Evolutionary conservation across 495 filamentous ascomycete genomes (phyloP), one percentile per base, ranked within the genome.

Genomic region (Talaromyces nanjingensis): DNA sequence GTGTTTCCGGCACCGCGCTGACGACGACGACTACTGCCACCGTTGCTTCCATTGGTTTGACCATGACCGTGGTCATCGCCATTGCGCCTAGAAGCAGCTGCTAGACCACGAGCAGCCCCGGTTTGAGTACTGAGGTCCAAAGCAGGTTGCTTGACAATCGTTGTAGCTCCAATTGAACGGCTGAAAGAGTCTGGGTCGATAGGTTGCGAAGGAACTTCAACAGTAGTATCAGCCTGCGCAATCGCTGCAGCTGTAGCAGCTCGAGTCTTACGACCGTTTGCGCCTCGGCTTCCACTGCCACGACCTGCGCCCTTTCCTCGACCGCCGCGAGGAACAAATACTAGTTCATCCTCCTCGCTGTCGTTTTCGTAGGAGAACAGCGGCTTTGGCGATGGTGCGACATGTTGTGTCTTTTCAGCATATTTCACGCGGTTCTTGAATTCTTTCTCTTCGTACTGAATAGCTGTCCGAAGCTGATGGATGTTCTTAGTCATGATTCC

Each of bases 321-420:
- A 42, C 37, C 37, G 39, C 77, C 77, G 20, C 79, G 79, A 16
- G 81, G 81, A 45, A 81, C 79, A 66, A 84, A 81, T 29, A 86
- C 81, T 6, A 87, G 73, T 56, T 84, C 82, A 66, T 87, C 84
- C 60, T 86, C 85, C 25, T 87, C 84, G 58, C 81, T 84, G 16
- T 71, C 68, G 16, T 78, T 75, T 33, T 83, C 81, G 60, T 80
- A 78, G 16, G 75, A 73, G 27, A 80, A 70, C 11, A 81, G 64
- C 0, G 77, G 73, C 65, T 76, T 78, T 9, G 77, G 74, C 63
- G 81, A 76, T 33, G 72, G 57, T 59, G 62, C 60, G 66, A 64
- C 37, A 33, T 61, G 56, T 69, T 79, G 76, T 4, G 70, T 76
- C 62, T 77, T 78, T 60, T 82, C 79, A 12, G 76, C 77, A 65